phyloP scores from a whole-genome alignment of 2,329 filamentous ascomycete species.

The Gliomastix tumulicola region DNA sequence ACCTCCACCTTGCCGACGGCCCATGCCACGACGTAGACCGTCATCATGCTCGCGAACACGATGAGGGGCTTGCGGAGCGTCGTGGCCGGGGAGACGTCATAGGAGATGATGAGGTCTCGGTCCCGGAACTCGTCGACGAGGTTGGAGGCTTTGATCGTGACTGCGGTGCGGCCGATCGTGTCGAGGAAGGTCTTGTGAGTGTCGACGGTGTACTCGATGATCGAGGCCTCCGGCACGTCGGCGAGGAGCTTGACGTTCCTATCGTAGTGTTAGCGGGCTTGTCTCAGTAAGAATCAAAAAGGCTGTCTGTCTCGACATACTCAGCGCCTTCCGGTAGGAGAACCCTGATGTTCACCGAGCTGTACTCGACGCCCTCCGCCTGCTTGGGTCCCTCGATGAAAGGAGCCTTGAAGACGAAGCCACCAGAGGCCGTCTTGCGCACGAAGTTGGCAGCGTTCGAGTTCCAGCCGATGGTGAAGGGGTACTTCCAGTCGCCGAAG shows the following conservation, averaged over 20 bases:
- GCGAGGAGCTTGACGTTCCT: constrained; percentile 78
- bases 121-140: constrained; percentile 86
- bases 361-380: constrained; percentile 79
- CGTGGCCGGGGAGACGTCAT: constrained; percentile 72
- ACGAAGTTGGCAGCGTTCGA: constrained; percentile 73
- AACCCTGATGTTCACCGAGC: constrained; percentile 70
- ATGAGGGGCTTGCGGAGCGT: constrained; percentile 81
- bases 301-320: constrained; percentile 39
- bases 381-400: constrained; percentile 91
- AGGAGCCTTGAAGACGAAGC: constrained; percentile 83
- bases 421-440: constrained; percentile 56
- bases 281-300: neutral
- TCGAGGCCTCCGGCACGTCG: constrained; percentile 55
- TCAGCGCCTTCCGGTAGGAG: constrained; percentile 87
- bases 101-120: constrained; percentile 76
- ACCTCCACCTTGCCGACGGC: constrained; percentile 71
- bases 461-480: constrained; percentile 95
- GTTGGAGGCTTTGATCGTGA: constrained; percentile 76
- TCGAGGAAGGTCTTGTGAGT: constrained; percentile 90
- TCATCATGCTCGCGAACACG: constrained; percentile 65
- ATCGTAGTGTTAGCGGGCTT: constrained; percentile 25
- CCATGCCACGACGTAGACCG: constrained; percentile 71
- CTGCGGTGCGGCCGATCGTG: constrained; percentile 77
- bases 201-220: constrained; percentile 51
- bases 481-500: constrained; percentile 97